Percentiles rank a stretch among this genome's conserved stretches.
Evolutionary conservation across 1,284 basidiomycete species (phyloP).

Genomic region (Boletellus deceptivus): DNA sequence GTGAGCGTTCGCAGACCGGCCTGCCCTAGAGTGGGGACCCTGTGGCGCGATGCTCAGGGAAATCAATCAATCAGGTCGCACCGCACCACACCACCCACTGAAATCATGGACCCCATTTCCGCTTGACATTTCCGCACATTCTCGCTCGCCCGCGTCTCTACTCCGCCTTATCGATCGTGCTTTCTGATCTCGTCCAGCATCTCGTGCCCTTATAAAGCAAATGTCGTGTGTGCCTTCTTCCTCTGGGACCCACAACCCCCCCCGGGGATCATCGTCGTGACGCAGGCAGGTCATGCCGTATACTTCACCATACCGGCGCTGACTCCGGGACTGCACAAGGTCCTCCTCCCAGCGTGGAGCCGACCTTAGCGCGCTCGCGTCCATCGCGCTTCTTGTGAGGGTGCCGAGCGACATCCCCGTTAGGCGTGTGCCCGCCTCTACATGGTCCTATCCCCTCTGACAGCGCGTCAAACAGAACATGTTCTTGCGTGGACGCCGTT

Average conservation of each 20-base stretch:
- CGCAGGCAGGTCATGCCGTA: constrained; percentile 32
- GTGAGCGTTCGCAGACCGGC: constrained; percentile 18
- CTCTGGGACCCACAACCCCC: constrained; percentile 36
- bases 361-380: constrained; percentile 65
- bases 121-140: constrained; percentile 25
- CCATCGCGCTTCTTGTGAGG: constrained; percentile 76
- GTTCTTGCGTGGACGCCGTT: constrained; percentile 51
- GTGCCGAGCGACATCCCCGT: constrained; percentile 52
- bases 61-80: constrained; percentile 10
- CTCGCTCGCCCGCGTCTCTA: constrained; percentile 17
- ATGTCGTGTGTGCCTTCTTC: constrained; percentile 15
- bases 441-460: not conserved
- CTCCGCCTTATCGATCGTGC: constrained; percentile 33
- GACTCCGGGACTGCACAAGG: constrained; percentile 21
- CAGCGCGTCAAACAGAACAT: constrained; percentile 24
- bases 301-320: constrained; percentile 10
- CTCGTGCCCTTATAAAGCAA: constrained; percentile 33
- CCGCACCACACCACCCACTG: constrained; percentile 6
- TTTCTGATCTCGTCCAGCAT: constrained; percentile 23
- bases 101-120: constrained; percentile 26
- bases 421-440: constrained; percentile 36
- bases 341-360: constrained; percentile 58
- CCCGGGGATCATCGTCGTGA: constrained; percentile 29
- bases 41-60: constrained; percentile 24
- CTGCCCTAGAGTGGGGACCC: constrained; percentile 36